Percentiles rank a stretch among this genome's conserved stretches.
These are phyloP conservation scores for Neurospora sp. DNA, from an alignment of 495 filamentous ascomycete genomes.

Conservation along the genomic window DNA sequence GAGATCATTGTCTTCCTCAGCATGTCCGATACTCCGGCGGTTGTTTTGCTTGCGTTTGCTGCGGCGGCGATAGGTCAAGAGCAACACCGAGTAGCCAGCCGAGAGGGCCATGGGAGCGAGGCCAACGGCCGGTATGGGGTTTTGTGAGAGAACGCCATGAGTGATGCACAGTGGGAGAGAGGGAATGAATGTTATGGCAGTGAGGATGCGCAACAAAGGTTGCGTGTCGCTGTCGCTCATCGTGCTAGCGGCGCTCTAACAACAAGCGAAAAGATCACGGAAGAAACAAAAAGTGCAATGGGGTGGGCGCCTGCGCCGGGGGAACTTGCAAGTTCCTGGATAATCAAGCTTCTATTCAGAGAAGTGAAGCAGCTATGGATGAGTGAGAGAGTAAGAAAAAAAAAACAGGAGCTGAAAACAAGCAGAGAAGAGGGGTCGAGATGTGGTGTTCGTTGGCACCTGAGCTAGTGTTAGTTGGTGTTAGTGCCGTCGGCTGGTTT, in stretches of 20 bases:
- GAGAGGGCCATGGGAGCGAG: constrained; percentile 31
- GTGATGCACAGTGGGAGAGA: constrained; percentile 39
- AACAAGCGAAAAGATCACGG: background rate
- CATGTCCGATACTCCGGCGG: background rate
- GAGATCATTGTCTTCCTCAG: constrained; percentile 6
- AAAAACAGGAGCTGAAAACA: background rate
- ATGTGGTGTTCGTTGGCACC: background rate
- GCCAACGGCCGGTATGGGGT: constrained; percentile 29
- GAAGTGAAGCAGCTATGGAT: background rate
- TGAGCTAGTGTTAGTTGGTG: background rate
- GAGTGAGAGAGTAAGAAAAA: background rate
- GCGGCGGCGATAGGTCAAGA: constrained; percentile 12
- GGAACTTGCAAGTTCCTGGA: background rate
- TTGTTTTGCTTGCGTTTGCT: background rate
- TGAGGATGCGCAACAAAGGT: constrained; percentile 24
- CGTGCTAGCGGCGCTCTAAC: background rate
- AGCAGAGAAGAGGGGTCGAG: background rate
- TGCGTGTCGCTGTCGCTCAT: background rate
- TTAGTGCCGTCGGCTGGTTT: background rate
- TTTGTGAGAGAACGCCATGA: constrained; percentile 29
- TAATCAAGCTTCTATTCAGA: background rate
- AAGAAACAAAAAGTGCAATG: background rate
- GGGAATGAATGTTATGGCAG: constrained; percentile 40
- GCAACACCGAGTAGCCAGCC: constrained; percentile 15
- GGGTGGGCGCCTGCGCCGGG: background rate